These are phyloP conservation scores for Russula brevipes DNA, from an alignment of 768 basidiomycete species.

Conservation along the genomic window DNA sequence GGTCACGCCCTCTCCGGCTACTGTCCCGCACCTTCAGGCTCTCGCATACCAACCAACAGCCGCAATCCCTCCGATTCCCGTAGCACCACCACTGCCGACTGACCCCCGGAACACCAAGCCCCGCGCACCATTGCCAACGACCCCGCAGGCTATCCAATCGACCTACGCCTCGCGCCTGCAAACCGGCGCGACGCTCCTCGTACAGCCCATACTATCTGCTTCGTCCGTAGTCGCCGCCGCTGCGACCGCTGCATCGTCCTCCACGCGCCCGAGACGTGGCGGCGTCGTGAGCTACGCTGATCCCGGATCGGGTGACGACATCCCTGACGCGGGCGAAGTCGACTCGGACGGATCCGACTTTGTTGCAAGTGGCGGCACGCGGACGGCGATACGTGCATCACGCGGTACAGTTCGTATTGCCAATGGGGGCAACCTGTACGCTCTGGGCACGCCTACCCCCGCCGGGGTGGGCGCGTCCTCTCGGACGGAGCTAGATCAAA, in stretches of 20 bases:
- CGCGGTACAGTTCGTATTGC: constrained; percentile 18
- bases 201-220: constrained; percentile 72
- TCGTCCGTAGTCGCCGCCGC: constrained; percentile 33
- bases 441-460: constrained; percentile 36
- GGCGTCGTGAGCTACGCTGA: constrained; percentile 84
- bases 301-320: constrained; percentile 75
- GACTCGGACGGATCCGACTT: constrained; percentile 86
- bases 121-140: constrained; percentile 43
- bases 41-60: constrained; percentile 28
- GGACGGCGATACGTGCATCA: constrained; percentile 45
- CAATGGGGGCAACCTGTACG: constrained; percentile 49
- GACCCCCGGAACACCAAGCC: constrained; percentile 29
- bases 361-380: constrained; percentile 55
- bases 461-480: constrained; percentile 7
- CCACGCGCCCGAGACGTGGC: constrained; percentile 45
- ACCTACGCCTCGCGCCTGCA: constrained; percentile 88
- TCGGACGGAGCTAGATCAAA: constrained; percentile 70
- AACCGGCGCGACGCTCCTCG: constrained; percentile 82
- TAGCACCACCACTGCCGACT: constrained; percentile 40
- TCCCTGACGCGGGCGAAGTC: constrained; percentile 73
- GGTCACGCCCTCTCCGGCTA: constrained; percentile 30
- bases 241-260: constrained; percentile 38
- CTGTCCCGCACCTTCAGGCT: constrained; percentile 36
- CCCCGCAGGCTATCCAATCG: constrained; percentile 66
- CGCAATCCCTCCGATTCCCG: constrained; percentile 29